These are phyloP conservation scores for Diversispora epigaea DNA, from an alignment of 192 early-diverging fungal species.

Conservation along the genomic window DNA sequence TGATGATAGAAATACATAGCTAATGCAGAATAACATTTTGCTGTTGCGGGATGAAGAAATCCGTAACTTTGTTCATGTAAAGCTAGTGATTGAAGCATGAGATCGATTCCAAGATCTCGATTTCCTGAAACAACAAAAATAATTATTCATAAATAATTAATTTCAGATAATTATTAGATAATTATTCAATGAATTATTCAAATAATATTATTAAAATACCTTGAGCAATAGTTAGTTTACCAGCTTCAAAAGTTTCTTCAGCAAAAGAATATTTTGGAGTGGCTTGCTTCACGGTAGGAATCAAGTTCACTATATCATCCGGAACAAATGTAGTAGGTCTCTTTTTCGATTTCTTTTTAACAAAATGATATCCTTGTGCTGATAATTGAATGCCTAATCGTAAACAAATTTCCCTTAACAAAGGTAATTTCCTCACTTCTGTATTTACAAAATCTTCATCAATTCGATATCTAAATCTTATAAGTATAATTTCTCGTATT, in stretches of 20 bases:
- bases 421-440: slow-evolving; percentile 56
- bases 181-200: neutral
- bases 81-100: slow-evolving; percentile 77
- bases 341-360: slow-evolving; percentile 52
- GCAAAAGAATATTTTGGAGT: slow-evolving; percentile 69
- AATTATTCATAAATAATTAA: neutral
- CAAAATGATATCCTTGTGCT: slow-evolving; percentile 72
- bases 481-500: slow-evolving; percentile 63
- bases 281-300: slow-evolving; percentile 75
- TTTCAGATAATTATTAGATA: neutral
- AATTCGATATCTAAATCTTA: slow-evolving; percentile 76
- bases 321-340: slow-evolving; percentile 57
- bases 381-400: slow-evolving; percentile 87
- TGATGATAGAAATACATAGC: slow-evolving; percentile 80
- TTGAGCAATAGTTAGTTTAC: slow-evolving; percentile 71
- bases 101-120: slow-evolving; percentile 74
- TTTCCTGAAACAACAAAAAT: slow-evolving; percentile 45
- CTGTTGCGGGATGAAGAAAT: slow-evolving; percentile 86
- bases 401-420: slow-evolving; percentile 79
- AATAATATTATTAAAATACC: slow-evolving; percentile 31
- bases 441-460: slow-evolving; percentile 53
- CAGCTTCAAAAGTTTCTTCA: slow-evolving; percentile 89
- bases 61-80: slow-evolving; percentile 94
- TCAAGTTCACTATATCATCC: slow-evolving; percentile 68
- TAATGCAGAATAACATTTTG: slow-evolving; percentile 77